Evolutionary conservation across 495 filamentous ascomycete species (phyloP), one percentile per base, ranked within the genome.

Genomic region (Massariosphaeria phaeospora): DNA sequence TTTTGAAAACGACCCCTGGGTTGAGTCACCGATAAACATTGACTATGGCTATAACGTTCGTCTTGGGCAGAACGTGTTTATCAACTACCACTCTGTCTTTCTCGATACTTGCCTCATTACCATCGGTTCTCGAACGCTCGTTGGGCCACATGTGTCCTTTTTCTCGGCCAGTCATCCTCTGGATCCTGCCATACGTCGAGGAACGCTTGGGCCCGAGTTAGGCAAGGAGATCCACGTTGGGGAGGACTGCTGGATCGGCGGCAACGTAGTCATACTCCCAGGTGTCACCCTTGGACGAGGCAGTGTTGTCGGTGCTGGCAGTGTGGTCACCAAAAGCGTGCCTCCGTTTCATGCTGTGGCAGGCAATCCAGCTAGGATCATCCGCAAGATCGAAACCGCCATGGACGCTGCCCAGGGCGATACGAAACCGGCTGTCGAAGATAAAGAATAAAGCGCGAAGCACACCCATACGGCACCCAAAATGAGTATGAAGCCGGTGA

Each of bases 161-260:
- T 90, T 78, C 61, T 73, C 78, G 20, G 90, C 79, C 0, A 83
- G 79, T 0, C 91, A 96, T 68, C 88, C 89, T 0, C 70, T 88
- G 2, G 84, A 91, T 57, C 88, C 87, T 1, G 73, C 73, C 0
- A 50, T 89, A 11, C 76, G 89, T 9, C 85, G 91, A 63, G 88
- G 90, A 0, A 81, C 77, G 1, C 66, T 77, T 34, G 90, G 89
- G 0, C 86, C 89, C 0, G 90, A 95, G 70, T 61, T 70, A 21
- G 90, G 89, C 0, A 81, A 77, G 49, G 83, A 86, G 15, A 86
- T 96, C 58, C 75, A 71, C 12, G 82, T 95, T 52, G 88, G 84
- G 0, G 86, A 94, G 61, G 91, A 95, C 67, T 93, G 88, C 59
- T 96, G 91, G 90, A 67, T 96, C 23, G 88, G 86, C 0, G 90